Conservation (phyloP, 2,329 filamentous ascomycete species). For the Xylariaceae sp. region DNA sequence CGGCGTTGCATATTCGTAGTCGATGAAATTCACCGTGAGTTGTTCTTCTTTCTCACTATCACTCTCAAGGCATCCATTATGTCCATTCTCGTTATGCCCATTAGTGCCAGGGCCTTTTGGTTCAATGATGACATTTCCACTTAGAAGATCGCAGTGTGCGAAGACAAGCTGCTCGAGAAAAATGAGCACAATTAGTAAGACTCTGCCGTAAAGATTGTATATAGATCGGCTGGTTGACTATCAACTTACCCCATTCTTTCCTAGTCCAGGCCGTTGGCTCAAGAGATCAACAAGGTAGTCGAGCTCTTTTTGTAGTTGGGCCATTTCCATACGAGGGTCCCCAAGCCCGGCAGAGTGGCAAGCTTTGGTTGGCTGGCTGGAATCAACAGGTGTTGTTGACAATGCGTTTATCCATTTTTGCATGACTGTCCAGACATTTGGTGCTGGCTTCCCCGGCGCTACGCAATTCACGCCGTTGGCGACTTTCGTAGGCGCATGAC, state of each 20-base stretch:
- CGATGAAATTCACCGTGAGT: slow-evolving; percentile 76
- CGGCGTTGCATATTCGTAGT: slow-evolving; percentile 96
- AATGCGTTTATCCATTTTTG: slow-evolving; percentile 92
- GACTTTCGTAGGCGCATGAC: no score
- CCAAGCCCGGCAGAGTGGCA: no score
- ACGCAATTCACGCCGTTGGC: no score
- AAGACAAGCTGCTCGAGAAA: slow-evolving; percentile 66
- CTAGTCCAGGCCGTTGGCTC: slow-evolving; percentile 72
- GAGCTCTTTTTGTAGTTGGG: slow-evolving; percentile 69
- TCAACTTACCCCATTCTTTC: slow-evolving; percentile 64
- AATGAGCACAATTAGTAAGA: neutral
- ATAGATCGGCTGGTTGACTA: no score
- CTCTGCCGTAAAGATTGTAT: no score
- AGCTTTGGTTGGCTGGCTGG: no score
- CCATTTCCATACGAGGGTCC: slow-evolving; percentile 63
- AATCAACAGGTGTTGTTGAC: no score
- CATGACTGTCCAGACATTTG: slow-evolving; percentile 92
- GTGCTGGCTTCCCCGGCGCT: slow-evolving; percentile 66
- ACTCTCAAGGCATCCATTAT: neutral
- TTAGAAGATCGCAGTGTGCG: slow-evolving; percentile 92
- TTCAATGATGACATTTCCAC: slow-evolving; percentile 89
- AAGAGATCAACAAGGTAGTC: slow-evolving; percentile 65
- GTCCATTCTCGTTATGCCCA: slow-evolving; percentile 27
- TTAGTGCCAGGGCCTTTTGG: slow-evolving; percentile 38
- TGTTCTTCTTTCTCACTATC: slow-evolving; percentile 32